Evolutionary conservation across 768 basidiomycete species (phyloP), one percentile per base, ranked within the genome.

Genomic region (Imleria badia): DNA sequence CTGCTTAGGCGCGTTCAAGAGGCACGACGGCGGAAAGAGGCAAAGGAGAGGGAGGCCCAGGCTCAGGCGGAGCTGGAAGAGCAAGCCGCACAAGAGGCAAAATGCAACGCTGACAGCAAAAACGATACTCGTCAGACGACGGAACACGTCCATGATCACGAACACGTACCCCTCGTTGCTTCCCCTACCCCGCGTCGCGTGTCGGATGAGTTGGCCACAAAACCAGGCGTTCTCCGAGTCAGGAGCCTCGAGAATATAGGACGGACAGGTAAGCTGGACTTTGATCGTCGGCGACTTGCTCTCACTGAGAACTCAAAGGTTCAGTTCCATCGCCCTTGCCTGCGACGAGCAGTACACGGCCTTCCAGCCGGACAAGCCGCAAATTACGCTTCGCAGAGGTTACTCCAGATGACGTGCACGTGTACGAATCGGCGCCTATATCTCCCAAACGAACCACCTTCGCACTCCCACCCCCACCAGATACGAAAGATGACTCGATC

Each of bases 361-460:
- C 87, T 14, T 79, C 85, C 69, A 77, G 83, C 67, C 48, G 82
- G 71, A 58, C 78, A 1, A 63, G 74, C 45, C 73, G 86, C 14
- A 82, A 73, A 59, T 70, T 92, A 30, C 84, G 91, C 17, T 94
- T 94, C 62, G 87, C 89, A 31, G 85, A 91, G 36, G 75, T 91
- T 15, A 81, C 79, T 2, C 83, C 88, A 0, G 71, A 80, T n/a
- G 87, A 92, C 63, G 82, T 93, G 3, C 79, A 90, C 68, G 86
- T 93, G 1, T 93, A 93, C 63, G 87, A 91, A 61, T 91, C 90
- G 14, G 85, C 83, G 2, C 91, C 89, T 5, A 75, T 86, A 2
- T 91, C 91, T 4, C 91, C 91, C n/a, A 81, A 78, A 56, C 80
- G 77, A 54, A 64, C 73, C 3, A 48, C 71, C 0, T 72, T 90